phyloP scores from a whole-genome alignment of 257 asterid species.

The Parsonsia alboflavescens region DNA sequence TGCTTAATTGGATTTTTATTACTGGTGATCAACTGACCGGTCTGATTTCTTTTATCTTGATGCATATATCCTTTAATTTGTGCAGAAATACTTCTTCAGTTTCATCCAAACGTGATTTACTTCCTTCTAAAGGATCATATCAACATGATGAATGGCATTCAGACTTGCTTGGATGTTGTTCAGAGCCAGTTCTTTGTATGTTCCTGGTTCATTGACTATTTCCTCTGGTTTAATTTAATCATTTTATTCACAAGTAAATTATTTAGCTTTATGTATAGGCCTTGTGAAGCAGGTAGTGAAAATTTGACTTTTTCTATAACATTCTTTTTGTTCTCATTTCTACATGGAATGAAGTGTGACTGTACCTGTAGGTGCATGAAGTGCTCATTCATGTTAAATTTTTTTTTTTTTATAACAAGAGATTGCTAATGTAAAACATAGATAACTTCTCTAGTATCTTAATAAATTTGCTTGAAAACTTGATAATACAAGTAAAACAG shows the following conservation, averaged over 20 bases:
- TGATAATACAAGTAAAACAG: background rate
- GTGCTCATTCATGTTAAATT: background rate
- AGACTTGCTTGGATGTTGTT: slow-evolving; percentile 87
- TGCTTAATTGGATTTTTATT: background rate
- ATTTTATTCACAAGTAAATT: background rate
- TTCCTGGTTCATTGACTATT: slow-evolving; percentile 9
- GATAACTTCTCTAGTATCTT: background rate
- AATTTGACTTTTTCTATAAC: background rate
- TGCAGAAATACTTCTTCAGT: slow-evolving; percentile 67
- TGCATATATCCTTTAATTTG: background rate
- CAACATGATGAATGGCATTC: slow-evolving; percentile 65
- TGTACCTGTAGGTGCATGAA: background rate
- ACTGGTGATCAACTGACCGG: background rate
- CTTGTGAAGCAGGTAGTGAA: slow-evolving; percentile 1
- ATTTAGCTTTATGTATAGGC: background rate
- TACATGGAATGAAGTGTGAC: background rate
- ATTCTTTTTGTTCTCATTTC: background rate
- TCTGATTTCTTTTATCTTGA: slow-evolving; percentile 8
- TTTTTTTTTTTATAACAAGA: background rate
- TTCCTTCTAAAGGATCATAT: slow-evolving; percentile 48
- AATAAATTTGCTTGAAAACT: background rate
- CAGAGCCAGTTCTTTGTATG: slow-evolving; percentile 89
- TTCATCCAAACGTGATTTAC: slow-evolving; percentile 56
- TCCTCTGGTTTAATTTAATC: slow-evolving; percentile 1
- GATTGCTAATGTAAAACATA: background rate